Percentiles rank a stretch among this genome's conserved stretches.
Conservation (phyloP, 2,329 filamentous ascomycete genomes). For the Hypomyces rosellus region DNA sequence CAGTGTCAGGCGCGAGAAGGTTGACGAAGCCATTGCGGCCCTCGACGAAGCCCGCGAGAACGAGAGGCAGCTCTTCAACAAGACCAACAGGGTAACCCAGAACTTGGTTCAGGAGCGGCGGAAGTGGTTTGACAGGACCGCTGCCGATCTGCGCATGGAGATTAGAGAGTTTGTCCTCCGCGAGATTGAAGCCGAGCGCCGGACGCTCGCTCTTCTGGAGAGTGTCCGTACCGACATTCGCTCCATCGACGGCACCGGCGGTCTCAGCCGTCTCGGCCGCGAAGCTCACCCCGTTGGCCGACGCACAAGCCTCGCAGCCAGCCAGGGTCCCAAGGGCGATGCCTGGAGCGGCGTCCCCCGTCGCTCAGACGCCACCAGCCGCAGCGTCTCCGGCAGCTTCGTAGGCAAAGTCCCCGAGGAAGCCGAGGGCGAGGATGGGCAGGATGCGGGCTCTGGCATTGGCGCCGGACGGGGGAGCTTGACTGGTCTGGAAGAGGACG, state of each 20-base stretch:
- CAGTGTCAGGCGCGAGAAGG: conserved; percentile 87
- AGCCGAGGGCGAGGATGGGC: conserved; percentile 41
- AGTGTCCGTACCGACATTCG: conserved; percentile 88
- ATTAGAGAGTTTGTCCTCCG: conserved; percentile 90
- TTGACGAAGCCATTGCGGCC: conserved; percentile 90
- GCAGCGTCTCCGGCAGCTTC: conserved; percentile 70
- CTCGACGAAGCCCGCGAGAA: conserved; percentile 81
- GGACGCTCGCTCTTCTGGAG: conserved; percentile 88
- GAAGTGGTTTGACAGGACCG: conserved; percentile 83
- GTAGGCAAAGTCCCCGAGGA: conserved; percentile 60
- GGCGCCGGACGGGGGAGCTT: conserved; percentile 43
- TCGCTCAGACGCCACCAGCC: conserved; percentile 67
- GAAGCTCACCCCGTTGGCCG: conserved; percentile 75
- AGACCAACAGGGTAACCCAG: conserved; percentile 81
- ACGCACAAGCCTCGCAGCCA: conserved; percentile 71
- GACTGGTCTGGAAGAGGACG: conserved; percentile 62
- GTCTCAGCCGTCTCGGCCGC: conserved; percentile 80
- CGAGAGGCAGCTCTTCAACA: conserved; percentile 75
- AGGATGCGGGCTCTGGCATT: conserved; percentile 31
- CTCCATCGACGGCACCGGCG: conserved; percentile 84
- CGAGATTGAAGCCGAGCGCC: conserved; percentile 90
- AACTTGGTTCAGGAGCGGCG: conserved; percentile 86
- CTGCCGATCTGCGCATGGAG: conserved; percentile 73
- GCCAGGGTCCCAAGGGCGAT: conserved; percentile 95
- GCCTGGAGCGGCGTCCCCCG: conserved; percentile 94